Evolutionary conservation across 257 asterid species (phyloP), one percentile per base, ranked within the genome.

Genomic region (Petunia axillaris): DNA sequence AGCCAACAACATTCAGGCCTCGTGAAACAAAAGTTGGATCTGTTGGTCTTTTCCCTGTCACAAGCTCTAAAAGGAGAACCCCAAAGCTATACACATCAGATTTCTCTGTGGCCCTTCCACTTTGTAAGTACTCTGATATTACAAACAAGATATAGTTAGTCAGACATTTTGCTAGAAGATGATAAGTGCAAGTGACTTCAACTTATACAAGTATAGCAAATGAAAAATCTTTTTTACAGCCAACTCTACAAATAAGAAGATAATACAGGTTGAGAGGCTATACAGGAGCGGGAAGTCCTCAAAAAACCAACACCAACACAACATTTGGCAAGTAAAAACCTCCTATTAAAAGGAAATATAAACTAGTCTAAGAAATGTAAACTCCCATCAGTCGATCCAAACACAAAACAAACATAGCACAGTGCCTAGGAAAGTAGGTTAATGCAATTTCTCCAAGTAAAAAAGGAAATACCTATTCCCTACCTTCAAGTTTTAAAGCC

Each of bases 71-170:
- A 14, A 95, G 85, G 46, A 95, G 89, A 75, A 95, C 99, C n/a
- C 99, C 99, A 10, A 92, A 95, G 89, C 99, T 93, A 82, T 95
- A 95, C 35, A 95, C 94, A 55, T 95, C 99, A 0, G 99, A 87
- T 83, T 91, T 95, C 75, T 90, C 99, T 0, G 99, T 93, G 15
- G 99, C 99, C 76, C 97, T 86, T 83, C 99, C 99, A 79, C 96
- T 93, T 83, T 95, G 99, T 87, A 95, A 83, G 86, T 95, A 92
- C 85, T 95, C 99, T 95, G 95, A 81, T 75, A 71, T 8, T 25
- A 44, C 4, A 39, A 25, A 77, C 81, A 81, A 9, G 36, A 81
- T 35, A 25, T 40, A 5, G 0, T 59, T 41, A 5, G 77, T 48
- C 77, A 71, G 44, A 10, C 13, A 43, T 71, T 48, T 46, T 0